These are phyloP conservation scores for Blastocystis sp. DNA, from an alignment of 352 stramenopile genomes.

Conservation along the genomic window DNA sequence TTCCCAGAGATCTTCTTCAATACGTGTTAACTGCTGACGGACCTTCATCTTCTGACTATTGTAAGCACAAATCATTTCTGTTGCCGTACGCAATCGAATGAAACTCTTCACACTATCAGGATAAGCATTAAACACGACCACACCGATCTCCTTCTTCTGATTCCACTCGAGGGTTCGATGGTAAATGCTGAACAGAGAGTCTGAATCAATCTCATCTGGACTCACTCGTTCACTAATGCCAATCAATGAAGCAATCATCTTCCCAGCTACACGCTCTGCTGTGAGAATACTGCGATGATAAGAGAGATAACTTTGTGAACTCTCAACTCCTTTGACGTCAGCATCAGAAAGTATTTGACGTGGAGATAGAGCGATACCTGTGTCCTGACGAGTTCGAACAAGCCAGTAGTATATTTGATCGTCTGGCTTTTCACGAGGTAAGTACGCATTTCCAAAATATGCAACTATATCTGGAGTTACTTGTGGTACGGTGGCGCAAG, in stretches of 20 bases:
- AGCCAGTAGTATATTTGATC: constrained; percentile 41
- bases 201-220: constrained; percentile 36
- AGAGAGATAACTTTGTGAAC: neutral
- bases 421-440: neutral
- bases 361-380: neutral
- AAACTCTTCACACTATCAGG: neutral
- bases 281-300: constrained; percentile 28
- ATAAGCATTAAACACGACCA: constrained; percentile 19
- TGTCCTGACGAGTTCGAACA: constrained; percentile 9
- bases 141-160: constrained; percentile 54
- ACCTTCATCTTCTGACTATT: constrained; percentile 30
- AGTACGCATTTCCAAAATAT: neutral
- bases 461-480: neutral
- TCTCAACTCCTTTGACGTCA: neutral
- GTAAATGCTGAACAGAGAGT: constrained; percentile 20
- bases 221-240: constrained; percentile 32
- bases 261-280: neutral
- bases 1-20: constrained; percentile 2
- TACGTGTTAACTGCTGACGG: constrained; percentile 37
- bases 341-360: neutral
- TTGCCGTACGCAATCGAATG: neutral
- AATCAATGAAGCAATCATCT: constrained; percentile 18
- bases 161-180: constrained; percentile 44
- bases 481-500: neutral
- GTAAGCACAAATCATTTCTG: constrained; percentile 1